phyloP scores from a whole-genome alignment of 805 yeast species.

The Metschnikowia lachancei region DNA sequence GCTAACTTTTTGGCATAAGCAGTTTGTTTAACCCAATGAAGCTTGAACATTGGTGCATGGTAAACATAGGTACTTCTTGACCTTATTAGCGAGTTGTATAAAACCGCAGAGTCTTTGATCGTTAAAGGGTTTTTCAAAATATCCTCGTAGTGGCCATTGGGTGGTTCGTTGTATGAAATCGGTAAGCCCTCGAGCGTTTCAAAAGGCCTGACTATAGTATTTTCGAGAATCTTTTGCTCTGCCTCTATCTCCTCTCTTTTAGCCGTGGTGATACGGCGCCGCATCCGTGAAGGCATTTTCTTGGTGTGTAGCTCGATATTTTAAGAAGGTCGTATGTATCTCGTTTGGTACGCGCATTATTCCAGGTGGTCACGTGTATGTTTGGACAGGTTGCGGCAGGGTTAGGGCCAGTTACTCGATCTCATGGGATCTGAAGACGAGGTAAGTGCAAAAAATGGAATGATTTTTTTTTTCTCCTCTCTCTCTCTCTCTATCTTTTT shows the following conservation, averaged over 20 bases:
- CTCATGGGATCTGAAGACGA: neutral
- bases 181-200: slow-evolving; percentile 66
- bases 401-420: neutral
- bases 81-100: slow-evolving; percentile 66
- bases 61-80: slow-evolving; percentile 58
- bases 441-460: neutral
- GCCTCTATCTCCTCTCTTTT: slow-evolving; percentile 41
- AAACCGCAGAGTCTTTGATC: slow-evolving; percentile 67
- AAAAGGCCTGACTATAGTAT: slow-evolving; percentile 55
- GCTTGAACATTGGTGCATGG: slow-evolving; percentile 70
- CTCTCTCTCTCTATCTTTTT: too few species aligned
- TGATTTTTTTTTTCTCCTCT: too few species aligned
- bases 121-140: slow-evolving; percentile 64
- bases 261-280: slow-evolving; percentile 44
- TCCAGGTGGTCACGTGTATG: neutral
- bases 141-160: slow-evolving; percentile 48
- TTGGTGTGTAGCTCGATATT: neutral
- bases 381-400: neutral
- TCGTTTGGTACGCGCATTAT: neutral
- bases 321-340: neutral
- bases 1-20: slow-evolving; percentile 48
- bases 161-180: slow-evolving; percentile 61
- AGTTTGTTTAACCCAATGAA: slow-evolving; percentile 77
- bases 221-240: slow-evolving; percentile 37
- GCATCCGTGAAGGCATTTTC: slow-evolving; percentile 41